Conservation (phyloP, 495 filamentous ascomycete species). For the Penicillium malachiteum region DNA sequence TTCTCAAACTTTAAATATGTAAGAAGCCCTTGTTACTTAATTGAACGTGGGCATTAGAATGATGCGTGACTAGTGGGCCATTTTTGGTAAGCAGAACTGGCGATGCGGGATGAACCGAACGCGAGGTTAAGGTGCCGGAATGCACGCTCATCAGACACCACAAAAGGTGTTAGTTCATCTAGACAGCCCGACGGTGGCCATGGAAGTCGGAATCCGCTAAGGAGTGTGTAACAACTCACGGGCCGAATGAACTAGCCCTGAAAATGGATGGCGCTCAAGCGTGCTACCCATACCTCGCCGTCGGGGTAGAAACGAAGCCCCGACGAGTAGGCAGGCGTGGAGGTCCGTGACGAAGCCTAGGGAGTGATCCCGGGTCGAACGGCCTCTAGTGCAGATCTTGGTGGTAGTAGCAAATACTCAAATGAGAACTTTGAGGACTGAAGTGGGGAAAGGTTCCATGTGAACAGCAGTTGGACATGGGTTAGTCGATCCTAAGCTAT, state of each 20-base stretch:
- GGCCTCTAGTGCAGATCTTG: conserved; percentile 71
- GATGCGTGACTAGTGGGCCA: conserved; percentile 62
- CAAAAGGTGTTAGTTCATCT: conserved; percentile 65
- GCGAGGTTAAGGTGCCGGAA: conserved; percentile 70
- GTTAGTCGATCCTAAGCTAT: conserved; percentile 69
- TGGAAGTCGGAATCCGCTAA: conserved; percentile 66
- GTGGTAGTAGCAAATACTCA: conserved; percentile 76
- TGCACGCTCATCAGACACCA: conserved; percentile 70
- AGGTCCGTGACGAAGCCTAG: conserved; percentile 61
- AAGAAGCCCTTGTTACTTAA: conserved; percentile 70
- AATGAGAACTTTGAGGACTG: conserved; percentile 73
- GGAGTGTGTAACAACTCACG: conserved; percentile 63
- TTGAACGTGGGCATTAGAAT: conserved; percentile 69
- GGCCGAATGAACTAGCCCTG: conserved; percentile 64
- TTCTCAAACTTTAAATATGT: conserved; percentile 79
- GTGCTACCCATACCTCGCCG: conserved; percentile 64
- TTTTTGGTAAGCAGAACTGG: conserved; percentile 73
- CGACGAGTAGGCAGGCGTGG: conserved; percentile 55
- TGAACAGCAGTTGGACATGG: conserved; percentile 69
- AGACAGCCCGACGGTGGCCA: conserved; percentile 63
- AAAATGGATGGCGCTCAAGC: conserved; percentile 67
- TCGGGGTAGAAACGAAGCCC: conserved; percentile 59
- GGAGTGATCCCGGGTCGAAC: conserved; percentile 66
- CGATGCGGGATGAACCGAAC: conserved; percentile 68
- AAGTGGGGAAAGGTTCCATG: conserved; percentile 71